Base-by-base conservation (phyloP, 129 eudicot genomes). In the Calendula officinalis region DNA sequence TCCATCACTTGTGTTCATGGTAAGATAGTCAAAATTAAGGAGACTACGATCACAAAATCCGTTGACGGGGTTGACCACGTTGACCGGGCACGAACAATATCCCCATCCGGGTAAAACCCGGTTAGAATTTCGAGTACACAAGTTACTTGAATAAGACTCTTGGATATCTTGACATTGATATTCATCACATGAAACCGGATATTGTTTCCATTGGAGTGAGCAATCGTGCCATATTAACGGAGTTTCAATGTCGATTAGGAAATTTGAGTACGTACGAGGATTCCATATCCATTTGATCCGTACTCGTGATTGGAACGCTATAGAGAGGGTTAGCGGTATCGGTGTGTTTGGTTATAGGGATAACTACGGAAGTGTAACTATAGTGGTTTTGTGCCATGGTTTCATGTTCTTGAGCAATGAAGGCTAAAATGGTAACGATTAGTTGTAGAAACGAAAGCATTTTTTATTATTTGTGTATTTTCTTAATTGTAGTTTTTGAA, bases 51-150 rank as follows among this genome's bases (percentile, higher is more conserved):
- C 69, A 53, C 79, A 73, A 0, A 76, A 15, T 16, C 71, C 47
- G 37, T 69, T 77, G 12, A 67, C 11, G 1, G 85, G 76, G 22
- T 76, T 76, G 13, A 32, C 39, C 12, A 78, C 79, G 12, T 67
- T 66, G 9, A 69, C 74, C 6, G 30, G 12, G 34, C 81, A 80
- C 8, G 34, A 17, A 43, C 81, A 64, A 6, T 48, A 48, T 48
- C 54, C 54, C 54, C 54, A 48, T n/a, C 27, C 7, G 17, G 27
- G 15, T 48, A 3, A 4, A 48, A 48, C 17, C 5, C 7, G 54
- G 3, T 48, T 48, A 4, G 54, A 6, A 12, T 6, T 11, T n/a
- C 7, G 54, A 14, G 3, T 3, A 3, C 32, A 48, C 6, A 22
- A n/a, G 7, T 48, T 48, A 22, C 3, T 3, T 13, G 54, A 48